Base-by-base conservation (phyloP, 805 yeast species). In the Teunomyces panamensis region DNA sequence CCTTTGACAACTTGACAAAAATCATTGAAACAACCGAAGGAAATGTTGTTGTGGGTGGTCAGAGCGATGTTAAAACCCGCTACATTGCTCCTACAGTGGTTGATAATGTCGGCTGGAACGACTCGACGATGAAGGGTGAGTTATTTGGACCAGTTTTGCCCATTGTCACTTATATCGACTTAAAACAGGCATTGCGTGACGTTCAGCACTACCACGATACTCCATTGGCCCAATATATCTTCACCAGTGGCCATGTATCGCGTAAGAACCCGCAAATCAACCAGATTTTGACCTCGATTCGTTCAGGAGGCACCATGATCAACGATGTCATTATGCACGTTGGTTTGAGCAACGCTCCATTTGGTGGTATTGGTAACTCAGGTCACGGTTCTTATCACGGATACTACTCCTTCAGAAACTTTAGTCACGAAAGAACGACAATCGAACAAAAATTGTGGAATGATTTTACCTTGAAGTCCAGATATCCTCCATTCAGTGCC, bases 301-400 rank as follows among this genome's bases (percentile, higher is more conserved):
- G 95, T 59, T 84, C 94, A 0, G 97, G 97, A 26, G 85, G 80
- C 3, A 71, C 82, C 10, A 63, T 81, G 42, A 70, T 87, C 51
- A 89, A 89, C 60, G 97, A 90, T 54, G 75, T 83, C 0, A 44
- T 89, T 42, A 51, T 87, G 57, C 96, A 89, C 52, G 89, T 80
- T 37, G 91, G 81, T 0, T 74, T 86, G 45, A 49, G 74, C 5
- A 74, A 75, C 43, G 80, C 88, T 3, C 97, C 97, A 24, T 92
- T 91, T 67, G 98, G 98, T 30, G 98, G 98, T 20, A 69, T 91
- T 47, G 97, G 97, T 10, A 62, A 62, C 11, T 88, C 96, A 0
- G 98, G 98, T 1, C 70, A 73, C 49, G 97, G 97, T 9, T 68
- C 77, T 30, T 90, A 89, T 67, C 97, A 90, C 61, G 96, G 97